Evolutionary conservation across 768 basidiomycete genomes (phyloP).

Genomic region (Serendipita sp.): DNA sequence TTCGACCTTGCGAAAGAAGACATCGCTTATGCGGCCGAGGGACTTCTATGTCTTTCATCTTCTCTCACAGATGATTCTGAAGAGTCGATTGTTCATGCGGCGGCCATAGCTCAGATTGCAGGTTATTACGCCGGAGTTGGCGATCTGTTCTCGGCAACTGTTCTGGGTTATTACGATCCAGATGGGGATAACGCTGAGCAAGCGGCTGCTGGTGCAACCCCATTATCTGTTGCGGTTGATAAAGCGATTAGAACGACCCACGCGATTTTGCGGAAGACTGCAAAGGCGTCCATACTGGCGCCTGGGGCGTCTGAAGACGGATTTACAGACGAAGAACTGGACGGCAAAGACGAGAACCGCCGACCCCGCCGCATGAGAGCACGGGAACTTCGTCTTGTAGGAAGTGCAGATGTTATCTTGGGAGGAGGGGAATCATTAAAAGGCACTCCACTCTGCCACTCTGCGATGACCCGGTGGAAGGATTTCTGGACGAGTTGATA

Average conservation of each 20-base stretch:
- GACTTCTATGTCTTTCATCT: constrained; percentile 6
- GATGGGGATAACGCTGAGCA: background rate
- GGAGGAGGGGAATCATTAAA: constrained; percentile 7
- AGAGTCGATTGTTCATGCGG: constrained; percentile 43
- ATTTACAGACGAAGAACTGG: constrained; percentile 61
- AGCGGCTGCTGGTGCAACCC: constrained; percentile 16
- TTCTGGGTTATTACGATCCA: constrained; percentile 57
- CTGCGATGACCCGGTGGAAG: constrained; percentile 7
- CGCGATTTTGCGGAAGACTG: constrained; percentile 48
- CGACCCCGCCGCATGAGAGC: constrained; percentile 60
- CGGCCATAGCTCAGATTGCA: constrained; percentile 57
- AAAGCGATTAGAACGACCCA: constrained; percentile 61
- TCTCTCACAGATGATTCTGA: constrained; percentile 29
- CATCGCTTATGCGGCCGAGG: constrained; percentile 8
- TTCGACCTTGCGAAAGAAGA: constrained; percentile 20
- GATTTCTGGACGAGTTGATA: constrained; percentile 9
- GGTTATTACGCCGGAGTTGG: constrained; percentile 96
- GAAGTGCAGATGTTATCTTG: constrained; percentile 49
- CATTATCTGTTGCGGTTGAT: constrained; percentile 45
- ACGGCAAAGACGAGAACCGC: constrained; percentile 45
- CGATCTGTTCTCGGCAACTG: constrained; percentile 87
- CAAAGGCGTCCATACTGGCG: constrained; percentile 32
- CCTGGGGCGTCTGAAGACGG: background rate
- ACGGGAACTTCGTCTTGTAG: constrained; percentile 71
- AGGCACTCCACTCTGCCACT: background rate